Percentiles rank a stretch among this genome's conserved stretches.
These are phyloP conservation scores for Solanum tarijense DNA, from an alignment of 257 asterid species.

Conservation along the genomic window DNA sequence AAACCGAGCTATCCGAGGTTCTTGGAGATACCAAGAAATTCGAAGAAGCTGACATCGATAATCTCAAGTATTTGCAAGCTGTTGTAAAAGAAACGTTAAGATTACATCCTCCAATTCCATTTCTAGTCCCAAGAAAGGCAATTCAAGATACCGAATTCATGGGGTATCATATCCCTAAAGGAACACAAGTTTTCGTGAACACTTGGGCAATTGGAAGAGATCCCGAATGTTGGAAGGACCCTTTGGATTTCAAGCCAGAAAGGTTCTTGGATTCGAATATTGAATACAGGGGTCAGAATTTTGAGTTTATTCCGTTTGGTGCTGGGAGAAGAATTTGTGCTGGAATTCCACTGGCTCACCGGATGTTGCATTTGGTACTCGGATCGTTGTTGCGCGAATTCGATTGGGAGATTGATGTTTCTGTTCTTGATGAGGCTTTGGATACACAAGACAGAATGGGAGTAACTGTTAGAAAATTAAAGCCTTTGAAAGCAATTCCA, in stretches of 20 bases:
- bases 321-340: conserved; percentile 51
- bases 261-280: conserved; percentile 30
- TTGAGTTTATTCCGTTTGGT: conserved; percentile 48
- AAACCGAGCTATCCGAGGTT: conserved; percentile 29
- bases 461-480: conserved; percentile 10
- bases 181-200: conserved; percentile 41
- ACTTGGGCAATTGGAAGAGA: conserved; percentile 55
- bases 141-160: conserved; percentile 30
- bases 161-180: conserved; percentile 36
- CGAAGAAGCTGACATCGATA: conserved; percentile 38
- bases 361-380: conserved; percentile 33
- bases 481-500: conserved; percentile 25
- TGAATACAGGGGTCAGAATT: conserved; percentile 50
- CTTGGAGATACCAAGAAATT: conserved; percentile 22
- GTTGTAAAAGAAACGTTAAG: conserved; percentile 40
- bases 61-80: conserved; percentile 40
- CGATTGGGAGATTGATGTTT: conserved; percentile 21
- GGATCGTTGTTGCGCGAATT: conserved; percentile 19
- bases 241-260: conserved; percentile 37
- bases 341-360: conserved; percentile 48
- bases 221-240: conserved; percentile 34
- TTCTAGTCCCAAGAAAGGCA: conserved; percentile 41
- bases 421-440: neutral
- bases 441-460: conserved; percentile 28
- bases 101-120: conserved; percentile 47